Conservation (phyloP, 257 asterid genomes). For the Fraxinus cuspidata region DNA sequence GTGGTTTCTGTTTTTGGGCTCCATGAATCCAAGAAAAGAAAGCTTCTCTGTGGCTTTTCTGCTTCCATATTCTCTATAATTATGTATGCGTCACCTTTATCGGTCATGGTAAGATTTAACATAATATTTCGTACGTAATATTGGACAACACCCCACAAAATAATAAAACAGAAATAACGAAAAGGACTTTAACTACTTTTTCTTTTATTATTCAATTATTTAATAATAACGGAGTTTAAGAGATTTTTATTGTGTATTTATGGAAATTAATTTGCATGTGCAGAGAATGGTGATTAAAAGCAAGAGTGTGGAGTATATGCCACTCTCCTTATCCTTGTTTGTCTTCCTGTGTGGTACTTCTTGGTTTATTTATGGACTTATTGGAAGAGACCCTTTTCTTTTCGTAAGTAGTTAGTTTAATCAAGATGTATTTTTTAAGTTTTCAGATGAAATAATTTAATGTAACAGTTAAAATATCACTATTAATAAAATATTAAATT, state of each 20-base stretch:
- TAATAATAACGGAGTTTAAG: neutral
- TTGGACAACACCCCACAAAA: neutral
- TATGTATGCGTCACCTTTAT: constrained; percentile 85
- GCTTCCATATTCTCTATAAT: constrained; percentile 64
- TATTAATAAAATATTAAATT: too few relatives aligned
- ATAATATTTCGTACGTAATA: neutral
- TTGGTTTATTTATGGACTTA: constrained; percentile 73
- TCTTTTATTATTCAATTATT: neutral
- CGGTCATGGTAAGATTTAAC: constrained; percentile 55
- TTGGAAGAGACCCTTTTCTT: constrained; percentile 69
- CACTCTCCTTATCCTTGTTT: constrained; percentile 65
- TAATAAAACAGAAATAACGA: neutral
- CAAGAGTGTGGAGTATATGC: constrained; percentile 87
- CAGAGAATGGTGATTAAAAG: constrained; percentile 81
- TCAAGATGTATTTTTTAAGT: neutral
- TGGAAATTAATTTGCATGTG: constrained; percentile 20
- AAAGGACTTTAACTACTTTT: neutral
- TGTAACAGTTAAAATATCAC: too few relatives aligned
- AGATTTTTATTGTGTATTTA: neutral
- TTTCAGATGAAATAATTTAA: too few relatives aligned
- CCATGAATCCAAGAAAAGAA: constrained; percentile 36
- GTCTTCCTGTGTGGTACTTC: constrained; percentile 75
- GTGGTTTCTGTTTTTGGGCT: constrained; percentile 55
- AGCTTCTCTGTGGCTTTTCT: constrained; percentile 60
- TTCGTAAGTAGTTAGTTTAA: constrained; percentile 40